Conservation (phyloP, 352 stramenopile genomes). For the Globisporangium lucens region DNA sequence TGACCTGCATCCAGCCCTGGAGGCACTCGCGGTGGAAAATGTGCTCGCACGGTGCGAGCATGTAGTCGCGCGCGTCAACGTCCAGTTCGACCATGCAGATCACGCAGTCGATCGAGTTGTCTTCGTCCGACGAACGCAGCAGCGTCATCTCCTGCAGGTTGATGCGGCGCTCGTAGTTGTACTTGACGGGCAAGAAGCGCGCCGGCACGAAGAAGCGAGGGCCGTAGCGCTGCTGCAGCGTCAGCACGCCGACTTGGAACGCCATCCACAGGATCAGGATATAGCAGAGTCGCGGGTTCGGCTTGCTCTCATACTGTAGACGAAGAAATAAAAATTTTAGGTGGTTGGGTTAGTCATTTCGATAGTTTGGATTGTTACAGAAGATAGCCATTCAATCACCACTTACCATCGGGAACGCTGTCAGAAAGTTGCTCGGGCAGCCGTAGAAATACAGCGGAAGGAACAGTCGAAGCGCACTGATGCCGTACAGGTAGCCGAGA, state of each 20-base stretch:
- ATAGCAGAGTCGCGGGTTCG: constrained; percentile 63
- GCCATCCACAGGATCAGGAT: constrained; percentile 89
- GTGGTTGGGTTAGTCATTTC: not conserved
- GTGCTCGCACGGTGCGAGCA: constrained; percentile 96
- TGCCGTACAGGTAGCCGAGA: constrained; percentile 93
- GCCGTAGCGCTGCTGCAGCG: constrained; percentile 91
- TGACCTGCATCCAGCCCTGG: constrained; percentile 96
- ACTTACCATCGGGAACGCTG: constrained; percentile 75
- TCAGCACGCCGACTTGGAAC: constrained; percentile 90
- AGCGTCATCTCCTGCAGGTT: constrained; percentile 63
- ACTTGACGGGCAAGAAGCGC: constrained; percentile 95
- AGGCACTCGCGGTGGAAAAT: constrained; percentile 95
- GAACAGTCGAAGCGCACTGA: constrained; percentile 91
- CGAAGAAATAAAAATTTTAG: not conserved
- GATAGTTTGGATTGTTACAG: not conserved
- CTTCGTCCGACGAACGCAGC: constrained; percentile 51
- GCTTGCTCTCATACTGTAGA: constrained; percentile 67
- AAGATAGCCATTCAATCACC: not conserved
- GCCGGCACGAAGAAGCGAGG: constrained; percentile 95
- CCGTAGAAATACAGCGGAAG: constrained; percentile 96
- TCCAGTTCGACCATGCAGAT: constrained; percentile 88
- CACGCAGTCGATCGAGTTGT: constrained; percentile 73
- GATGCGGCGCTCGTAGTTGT: constrained; percentile 94
- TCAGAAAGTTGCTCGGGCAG: constrained; percentile 92
- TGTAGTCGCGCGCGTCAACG: constrained; percentile 87